phyloP scores from a whole-genome alignment of 441 rosid species.

The Syzygium syzygioides region DNA sequence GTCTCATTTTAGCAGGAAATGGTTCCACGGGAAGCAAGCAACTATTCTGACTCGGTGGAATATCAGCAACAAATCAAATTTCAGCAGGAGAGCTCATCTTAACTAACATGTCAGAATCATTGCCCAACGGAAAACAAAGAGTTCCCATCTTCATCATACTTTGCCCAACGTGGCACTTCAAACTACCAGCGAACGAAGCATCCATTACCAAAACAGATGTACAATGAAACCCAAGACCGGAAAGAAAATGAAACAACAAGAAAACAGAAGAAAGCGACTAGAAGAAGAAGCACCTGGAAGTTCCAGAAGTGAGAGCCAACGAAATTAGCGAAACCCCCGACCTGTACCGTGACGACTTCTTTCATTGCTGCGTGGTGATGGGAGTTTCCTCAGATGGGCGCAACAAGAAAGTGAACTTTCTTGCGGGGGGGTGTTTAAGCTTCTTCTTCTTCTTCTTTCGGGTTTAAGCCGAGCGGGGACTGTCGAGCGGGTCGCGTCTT shows the following conservation, averaged over 20 bases:
- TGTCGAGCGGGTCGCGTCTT: background rate
- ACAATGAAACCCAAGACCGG: background rate
- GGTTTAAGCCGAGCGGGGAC: background rate
- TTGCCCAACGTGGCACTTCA: background rate
- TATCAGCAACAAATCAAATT: background rate
- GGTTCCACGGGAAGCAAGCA: background rate
- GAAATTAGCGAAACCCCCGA: constrained; percentile 79
- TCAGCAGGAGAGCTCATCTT: background rate
- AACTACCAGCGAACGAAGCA: background rate
- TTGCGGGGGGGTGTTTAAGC: background rate
- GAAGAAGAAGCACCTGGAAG: constrained; percentile 50
- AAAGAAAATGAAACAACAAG: background rate
- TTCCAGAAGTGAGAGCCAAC: constrained; percentile 97
- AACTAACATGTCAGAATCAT: background rate
- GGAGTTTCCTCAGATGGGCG: background rate
- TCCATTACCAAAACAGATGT: background rate
- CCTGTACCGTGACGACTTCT: constrained; percentile 74
- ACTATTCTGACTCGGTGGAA: background rate
- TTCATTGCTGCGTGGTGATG: constrained; percentile 29
- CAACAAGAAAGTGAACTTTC: rapidly evolving
- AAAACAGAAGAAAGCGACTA: background rate
- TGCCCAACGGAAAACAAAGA: background rate
- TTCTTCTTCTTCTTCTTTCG: background rate
- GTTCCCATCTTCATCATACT: background rate
- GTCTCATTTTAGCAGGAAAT: background rate